Percentiles rank a stretch among this genome's conserved stretches.
Evolutionary conservation across 164 flowering plant species (phyloP).

Genomic region (Umbilicus rupestris): DNA sequence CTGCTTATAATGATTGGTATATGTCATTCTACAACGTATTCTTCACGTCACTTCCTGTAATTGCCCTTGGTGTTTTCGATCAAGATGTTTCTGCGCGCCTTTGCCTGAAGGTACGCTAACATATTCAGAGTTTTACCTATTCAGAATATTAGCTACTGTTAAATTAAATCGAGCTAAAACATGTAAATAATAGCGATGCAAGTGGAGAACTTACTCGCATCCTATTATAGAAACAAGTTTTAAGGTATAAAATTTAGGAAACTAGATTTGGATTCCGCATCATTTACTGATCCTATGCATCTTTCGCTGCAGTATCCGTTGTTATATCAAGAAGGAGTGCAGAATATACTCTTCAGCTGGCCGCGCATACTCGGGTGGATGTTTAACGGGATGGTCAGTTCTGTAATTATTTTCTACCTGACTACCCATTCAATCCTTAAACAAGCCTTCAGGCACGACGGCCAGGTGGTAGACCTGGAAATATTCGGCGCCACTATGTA

Average conservation of each 20-base stretch:
- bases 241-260: not conserved
- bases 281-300: not conserved
- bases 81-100: slow-evolving; percentile 76
- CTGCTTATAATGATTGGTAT: slow-evolving; percentile 88
- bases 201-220: too few species aligned
- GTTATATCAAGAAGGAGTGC: slow-evolving; percentile 65
- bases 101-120: slow-evolving; percentile 59
- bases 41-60: slow-evolving; percentile 86
- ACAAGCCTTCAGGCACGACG: slow-evolving; percentile 61
- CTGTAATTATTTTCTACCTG: slow-evolving; percentile 62
- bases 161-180: not conserved
- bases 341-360: slow-evolving; percentile 78
- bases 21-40: slow-evolving; percentile 74
- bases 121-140: not conserved
- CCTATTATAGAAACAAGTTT: not conserved
- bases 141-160: not conserved
- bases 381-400: slow-evolving; percentile 52
- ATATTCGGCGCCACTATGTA: slow-evolving; percentile 64
- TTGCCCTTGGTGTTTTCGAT: slow-evolving; percentile 84
- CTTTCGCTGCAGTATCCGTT: slow-evolving; percentile 41
- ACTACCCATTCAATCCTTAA: slow-evolving; percentile 22
- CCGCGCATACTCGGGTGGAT: slow-evolving; percentile 71
- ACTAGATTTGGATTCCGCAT: not conserved
- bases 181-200: too few species aligned
- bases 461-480: slow-evolving; percentile 40